A percentile compares a stretch with the other conserved stretches of the same genome.
Conservation (phyloP, 306 rosid genomes). For the Citrullus mucosospermus region DNA sequence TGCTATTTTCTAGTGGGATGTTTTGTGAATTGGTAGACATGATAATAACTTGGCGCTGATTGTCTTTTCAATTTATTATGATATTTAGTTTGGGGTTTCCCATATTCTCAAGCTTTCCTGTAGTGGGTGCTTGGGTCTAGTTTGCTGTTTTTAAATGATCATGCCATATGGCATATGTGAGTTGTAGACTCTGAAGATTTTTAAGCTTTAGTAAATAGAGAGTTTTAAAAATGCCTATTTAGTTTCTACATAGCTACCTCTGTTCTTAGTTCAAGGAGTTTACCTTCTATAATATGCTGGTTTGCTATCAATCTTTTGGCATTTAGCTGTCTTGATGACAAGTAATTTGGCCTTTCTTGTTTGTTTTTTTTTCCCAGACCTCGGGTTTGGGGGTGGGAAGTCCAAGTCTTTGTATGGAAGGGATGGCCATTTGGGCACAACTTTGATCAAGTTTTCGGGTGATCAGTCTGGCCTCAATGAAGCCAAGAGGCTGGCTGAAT, state of each 20-base stretch:
- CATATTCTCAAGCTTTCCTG: neutral
- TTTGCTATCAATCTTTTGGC: neutral
- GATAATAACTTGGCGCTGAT: neutral
- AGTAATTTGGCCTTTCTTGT: neutral
- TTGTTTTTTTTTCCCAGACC: conserved; percentile 48
- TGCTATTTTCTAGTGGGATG: neutral
- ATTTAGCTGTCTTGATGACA: neutral
- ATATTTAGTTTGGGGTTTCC: neutral
- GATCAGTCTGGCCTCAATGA: conserved; percentile 76
- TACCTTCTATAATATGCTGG: neutral
- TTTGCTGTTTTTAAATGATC: neutral
- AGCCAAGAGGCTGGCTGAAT: conserved; percentile 64
- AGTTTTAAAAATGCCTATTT: neutral
- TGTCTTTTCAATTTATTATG: neutral
- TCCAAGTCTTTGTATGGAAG: conserved; percentile 88
- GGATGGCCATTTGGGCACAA: conserved; percentile 91
- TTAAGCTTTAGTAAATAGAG: neutral
- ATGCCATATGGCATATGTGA: neutral
- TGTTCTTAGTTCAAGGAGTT: neutral
- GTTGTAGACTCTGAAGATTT: neutral
- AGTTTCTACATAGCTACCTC: neutral
- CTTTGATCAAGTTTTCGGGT: conserved; percentile 64
- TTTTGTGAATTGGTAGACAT: neutral
- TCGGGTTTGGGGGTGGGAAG: conserved; percentile 86
- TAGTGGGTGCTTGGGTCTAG: neutral